Conservation (phyloP, 139 green algal genomes). For the Chlorella sp. region DNA sequence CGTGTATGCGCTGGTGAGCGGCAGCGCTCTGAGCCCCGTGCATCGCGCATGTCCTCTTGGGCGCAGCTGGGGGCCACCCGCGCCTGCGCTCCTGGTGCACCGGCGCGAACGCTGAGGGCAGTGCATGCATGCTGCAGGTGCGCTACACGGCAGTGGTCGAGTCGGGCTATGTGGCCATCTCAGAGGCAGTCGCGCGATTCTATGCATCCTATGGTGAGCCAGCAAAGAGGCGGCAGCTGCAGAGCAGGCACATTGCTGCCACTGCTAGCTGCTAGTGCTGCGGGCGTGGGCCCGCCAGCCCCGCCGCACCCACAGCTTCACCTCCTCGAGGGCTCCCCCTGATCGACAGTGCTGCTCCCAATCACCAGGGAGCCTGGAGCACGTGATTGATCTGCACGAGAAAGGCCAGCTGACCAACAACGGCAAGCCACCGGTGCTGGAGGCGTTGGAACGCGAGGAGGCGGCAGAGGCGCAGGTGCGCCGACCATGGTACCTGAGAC, state of each 20-base stretch:
- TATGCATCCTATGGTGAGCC: slow-evolving; percentile 24
- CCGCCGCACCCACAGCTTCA: background rate
- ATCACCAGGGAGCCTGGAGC: slow-evolving; percentile 30
- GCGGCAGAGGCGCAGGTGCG: background rate
- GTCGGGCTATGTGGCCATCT: slow-evolving; percentile 24
- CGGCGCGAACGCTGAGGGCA: too few species aligned
- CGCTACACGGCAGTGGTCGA: slow-evolving; percentile 41
- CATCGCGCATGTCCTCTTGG: too few species aligned
- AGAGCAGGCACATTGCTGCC: too few species aligned
- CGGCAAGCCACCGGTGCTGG: slow-evolving; percentile 3
- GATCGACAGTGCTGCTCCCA: too few species aligned
- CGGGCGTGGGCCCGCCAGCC: background rate
- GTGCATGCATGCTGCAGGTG: too few species aligned
- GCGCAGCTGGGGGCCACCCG: too few species aligned
- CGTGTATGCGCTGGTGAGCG: slow-evolving; percentile 30
- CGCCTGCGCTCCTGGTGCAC: too few species aligned
- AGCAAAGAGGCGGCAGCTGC: too few species aligned
- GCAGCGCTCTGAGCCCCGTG: too few species aligned
- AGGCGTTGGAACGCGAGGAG: slow-evolving; percentile 4
- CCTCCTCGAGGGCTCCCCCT: too few species aligned
- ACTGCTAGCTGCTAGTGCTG: background rate
- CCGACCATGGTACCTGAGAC: too few species aligned
- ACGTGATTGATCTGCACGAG: slow-evolving; percentile 37
- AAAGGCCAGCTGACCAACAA: slow-evolving; percentile 7
- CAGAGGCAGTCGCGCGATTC: slow-evolving; percentile 27